phyloP scores from a whole-genome alignment of 768 basidiomycete species.

The Boletus reticulatus region DNA sequence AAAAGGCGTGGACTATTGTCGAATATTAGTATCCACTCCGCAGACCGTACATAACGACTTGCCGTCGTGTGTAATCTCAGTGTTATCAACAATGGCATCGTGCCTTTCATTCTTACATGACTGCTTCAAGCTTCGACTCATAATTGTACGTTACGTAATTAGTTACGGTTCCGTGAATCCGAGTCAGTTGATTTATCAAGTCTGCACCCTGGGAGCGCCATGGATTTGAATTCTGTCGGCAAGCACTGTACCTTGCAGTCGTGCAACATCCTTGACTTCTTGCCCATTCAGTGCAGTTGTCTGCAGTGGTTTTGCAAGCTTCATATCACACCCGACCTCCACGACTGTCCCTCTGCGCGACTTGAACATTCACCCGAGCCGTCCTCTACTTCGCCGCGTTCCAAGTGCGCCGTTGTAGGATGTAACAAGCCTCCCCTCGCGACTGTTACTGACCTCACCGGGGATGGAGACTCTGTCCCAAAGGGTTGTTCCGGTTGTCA shows the following conservation, averaged over 20 bases:
- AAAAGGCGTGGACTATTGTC: slow-evolving; percentile 13
- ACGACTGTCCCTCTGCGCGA: slow-evolving; percentile 44
- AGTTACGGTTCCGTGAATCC: too few relatives aligned
- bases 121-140: too few relatives aligned
- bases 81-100: too few relatives aligned
- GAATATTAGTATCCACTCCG: slow-evolving; percentile 8
- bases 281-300: slow-evolving; percentile 74
- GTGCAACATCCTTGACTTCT: slow-evolving; percentile 68
- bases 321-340: slow-evolving; percentile 60
- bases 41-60: slow-evolving; percentile 3
- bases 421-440: slow-evolving; percentile 60
- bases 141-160: too few relatives aligned
- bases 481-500: slow-evolving; percentile 53
- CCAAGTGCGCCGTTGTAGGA: slow-evolving; percentile 46
- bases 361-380: background rate
- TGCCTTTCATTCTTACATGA: too few relatives aligned
- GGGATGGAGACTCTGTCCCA: background rate
- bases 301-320: slow-evolving; percentile 55
- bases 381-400: slow-evolving; percentile 29
- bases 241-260: slow-evolving; percentile 57
- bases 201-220: background rate
- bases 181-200: too few relatives aligned
- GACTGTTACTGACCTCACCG: slow-evolving; percentile 19
- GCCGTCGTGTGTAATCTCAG: slow-evolving; percentile 9
- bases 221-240: slow-evolving; percentile 56